Base-by-base conservation (phyloP, 1,284 basidiomycete genomes). In the Cryptococcus depauperatus region DNA sequence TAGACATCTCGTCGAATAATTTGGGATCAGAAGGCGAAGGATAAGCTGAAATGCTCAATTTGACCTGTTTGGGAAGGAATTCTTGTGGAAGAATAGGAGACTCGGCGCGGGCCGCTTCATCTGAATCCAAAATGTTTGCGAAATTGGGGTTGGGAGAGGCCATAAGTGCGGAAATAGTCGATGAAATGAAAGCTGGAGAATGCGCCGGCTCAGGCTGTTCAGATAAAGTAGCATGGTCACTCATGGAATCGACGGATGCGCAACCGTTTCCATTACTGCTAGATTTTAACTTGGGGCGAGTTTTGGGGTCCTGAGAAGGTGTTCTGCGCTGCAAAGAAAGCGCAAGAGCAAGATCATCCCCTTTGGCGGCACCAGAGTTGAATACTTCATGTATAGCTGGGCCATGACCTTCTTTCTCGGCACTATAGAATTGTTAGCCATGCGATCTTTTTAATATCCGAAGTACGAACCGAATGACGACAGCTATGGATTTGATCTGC, bases 401-500 rank as follows among this genome's bases (percentile, higher is more conserved):
- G 6, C 60, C 60, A 32, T 54, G 52, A 1, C 55, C 59, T 19
- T 58, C 41, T 18, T 52, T 45, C 43, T 64, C 62, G 29, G 62
- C 58, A 33, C 54, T 57, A 44, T 14, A 35, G 19, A 11, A 23
- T 3, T 16, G n/a, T 27, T 42, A 23, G 48, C 33, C 40, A n/a
- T 9, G 9, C 29, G 9, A 33, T 21, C 27, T 14, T 8, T 13
- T 30, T 30, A 30, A n/a, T 30, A 30, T 11, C 29, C 29, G n/a
- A 10, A 13, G 21, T 1, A 44, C 56, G 44, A 21, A 59, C 58
- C 56, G 57, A 46, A 64, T 55, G 44, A 61, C 50, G 21, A 54
- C 51, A 11, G 57, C 54, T 14, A 56, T 57, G 35, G 54, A 56
- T 37, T 61, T 57, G 52, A 64, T 56, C 48, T 64, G 62, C 18